Evolutionary conservation across 75 land plant species (phyloP).

Genomic region (Pinus taeda): DNA sequence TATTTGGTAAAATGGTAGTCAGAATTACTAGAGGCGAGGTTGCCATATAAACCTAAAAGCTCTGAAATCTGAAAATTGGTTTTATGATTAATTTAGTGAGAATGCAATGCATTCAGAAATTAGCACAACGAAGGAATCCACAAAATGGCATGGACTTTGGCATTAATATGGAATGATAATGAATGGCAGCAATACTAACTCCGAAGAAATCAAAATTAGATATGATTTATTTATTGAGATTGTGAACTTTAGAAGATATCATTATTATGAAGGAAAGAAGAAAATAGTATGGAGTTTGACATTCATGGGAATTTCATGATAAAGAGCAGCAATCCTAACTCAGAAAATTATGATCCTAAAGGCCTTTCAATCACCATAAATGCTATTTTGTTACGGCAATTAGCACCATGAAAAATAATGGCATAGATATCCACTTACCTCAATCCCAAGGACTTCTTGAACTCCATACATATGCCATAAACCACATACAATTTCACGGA

Average conservation of each 20-base stretch:
- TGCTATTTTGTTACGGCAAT: background rate
- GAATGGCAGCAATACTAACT: background rate
- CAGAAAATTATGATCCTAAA: background rate
- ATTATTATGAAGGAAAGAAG: background rate
- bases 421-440: conserved; percentile 18
- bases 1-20: background rate
- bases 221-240: background rate
- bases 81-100: background rate
- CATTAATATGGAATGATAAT: background rate
- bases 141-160: background rate
- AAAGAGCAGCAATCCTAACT: background rate
- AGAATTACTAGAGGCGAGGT: background rate
- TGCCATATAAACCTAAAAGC: background rate
- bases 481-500: conserved; percentile 56
- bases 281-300: background rate
- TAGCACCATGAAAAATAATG: background rate
- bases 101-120: background rate
- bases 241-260: background rate
- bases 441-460: conserved; percentile 40
- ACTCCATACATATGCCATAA: conserved; percentile 58
- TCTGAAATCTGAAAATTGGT: background rate
- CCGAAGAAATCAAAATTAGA: background rate
- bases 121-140: background rate
- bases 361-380: background rate
- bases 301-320: background rate